phyloP scores from a whole-genome alignment of 352 stramenopile species.

The Achlya hypogyna region DNA sequence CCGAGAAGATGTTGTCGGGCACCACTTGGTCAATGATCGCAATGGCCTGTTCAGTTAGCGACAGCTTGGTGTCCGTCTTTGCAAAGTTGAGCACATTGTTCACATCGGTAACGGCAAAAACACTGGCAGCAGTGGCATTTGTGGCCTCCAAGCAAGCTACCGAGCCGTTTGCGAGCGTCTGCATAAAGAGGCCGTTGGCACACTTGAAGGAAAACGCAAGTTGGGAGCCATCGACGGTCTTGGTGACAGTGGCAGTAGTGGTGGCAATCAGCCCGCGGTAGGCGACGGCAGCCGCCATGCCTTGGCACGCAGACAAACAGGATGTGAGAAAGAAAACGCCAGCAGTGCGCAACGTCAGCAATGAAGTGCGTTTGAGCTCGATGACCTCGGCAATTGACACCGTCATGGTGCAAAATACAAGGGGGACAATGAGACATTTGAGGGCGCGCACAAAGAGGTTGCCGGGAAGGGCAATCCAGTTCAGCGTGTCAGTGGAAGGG shows the following conservation, averaged over 20 bases:
- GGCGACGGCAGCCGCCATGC: slow-evolving; percentile 40
- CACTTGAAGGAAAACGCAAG: slow-evolving; percentile 25
- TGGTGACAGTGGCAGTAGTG: neutral
- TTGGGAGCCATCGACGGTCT: neutral
- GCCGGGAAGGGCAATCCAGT: slow-evolving; percentile 56
- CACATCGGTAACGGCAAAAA: neutral
- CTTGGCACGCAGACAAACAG: slow-evolving; percentile 37
- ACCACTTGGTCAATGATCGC: slow-evolving; percentile 49
- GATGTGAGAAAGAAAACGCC: slow-evolving; percentile 49
- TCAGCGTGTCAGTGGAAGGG: slow-evolving; percentile 32
- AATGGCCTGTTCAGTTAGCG: slow-evolving; percentile 40
- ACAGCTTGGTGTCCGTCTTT: neutral
- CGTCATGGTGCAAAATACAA: slow-evolving; percentile 71
- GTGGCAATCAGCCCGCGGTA: slow-evolving; percentile 12
- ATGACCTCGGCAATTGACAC: slow-evolving; percentile 70
- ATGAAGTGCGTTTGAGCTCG: slow-evolving; percentile 57
- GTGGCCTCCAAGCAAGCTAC: slow-evolving; percentile 25
- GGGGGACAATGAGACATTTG: slow-evolving; percentile 68
- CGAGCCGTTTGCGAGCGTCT: slow-evolving; percentile 31
- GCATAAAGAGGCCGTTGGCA: slow-evolving; percentile 40
- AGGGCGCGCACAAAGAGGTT: slow-evolving; percentile 67
- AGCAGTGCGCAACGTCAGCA: slow-evolving; percentile 59
- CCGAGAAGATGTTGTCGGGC: slow-evolving; percentile 64
- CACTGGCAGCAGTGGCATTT: neutral
- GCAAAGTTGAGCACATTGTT: neutral